Conservation (phyloP, 345 rosid genomes). For the Anastatica hierochuntica region DNA sequence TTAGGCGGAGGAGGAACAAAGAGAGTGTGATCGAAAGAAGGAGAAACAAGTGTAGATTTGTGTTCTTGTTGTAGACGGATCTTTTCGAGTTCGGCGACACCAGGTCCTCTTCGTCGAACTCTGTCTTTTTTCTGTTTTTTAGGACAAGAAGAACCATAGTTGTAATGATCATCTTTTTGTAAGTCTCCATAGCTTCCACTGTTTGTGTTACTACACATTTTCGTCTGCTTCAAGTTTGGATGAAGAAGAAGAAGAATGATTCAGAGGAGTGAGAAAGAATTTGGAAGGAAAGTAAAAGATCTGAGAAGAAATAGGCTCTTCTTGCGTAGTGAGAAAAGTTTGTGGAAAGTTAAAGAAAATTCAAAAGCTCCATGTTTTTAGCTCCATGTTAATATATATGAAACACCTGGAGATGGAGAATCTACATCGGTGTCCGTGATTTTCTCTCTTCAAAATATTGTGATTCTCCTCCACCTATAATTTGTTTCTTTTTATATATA, state of each 20-base stretch:
- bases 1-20: background rate
- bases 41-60: conserved; percentile 11
- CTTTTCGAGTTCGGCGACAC: conserved; percentile 69
- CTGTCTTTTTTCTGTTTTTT: conserved; percentile 33
- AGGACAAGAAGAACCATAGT: conserved; percentile 22
- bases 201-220: conserved; percentile 48
- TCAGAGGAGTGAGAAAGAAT: conserved; percentile 26
- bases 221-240: background rate
- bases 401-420: conserved; percentile 20
- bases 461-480: conserved; percentile 10
- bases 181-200: conserved; percentile 29
- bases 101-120: conserved; percentile 58
- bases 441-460: conserved; percentile 21
- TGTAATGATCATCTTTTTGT: conserved; percentile 17
- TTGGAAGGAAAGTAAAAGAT: conserved; percentile 42
- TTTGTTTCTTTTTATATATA: too few species aligned
- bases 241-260: conserved; percentile 23
- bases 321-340: conserved; percentile 28
- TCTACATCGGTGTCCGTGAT: conserved; percentile 28
- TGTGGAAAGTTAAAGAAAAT: conserved; percentile 26
- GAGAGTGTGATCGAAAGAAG: conserved; percentile 4
- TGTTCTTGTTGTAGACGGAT: conserved; percentile 39
- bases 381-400: conserved; percentile 23
- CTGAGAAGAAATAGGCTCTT: conserved; percentile 39
- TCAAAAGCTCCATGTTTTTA: conserved; percentile 31